Evolutionary conservation across 2,329 filamentous ascomycete genomes (phyloP), one percentile per base, ranked within the genome.

Genomic region (Hymenoscyphus infarciens): DNA sequence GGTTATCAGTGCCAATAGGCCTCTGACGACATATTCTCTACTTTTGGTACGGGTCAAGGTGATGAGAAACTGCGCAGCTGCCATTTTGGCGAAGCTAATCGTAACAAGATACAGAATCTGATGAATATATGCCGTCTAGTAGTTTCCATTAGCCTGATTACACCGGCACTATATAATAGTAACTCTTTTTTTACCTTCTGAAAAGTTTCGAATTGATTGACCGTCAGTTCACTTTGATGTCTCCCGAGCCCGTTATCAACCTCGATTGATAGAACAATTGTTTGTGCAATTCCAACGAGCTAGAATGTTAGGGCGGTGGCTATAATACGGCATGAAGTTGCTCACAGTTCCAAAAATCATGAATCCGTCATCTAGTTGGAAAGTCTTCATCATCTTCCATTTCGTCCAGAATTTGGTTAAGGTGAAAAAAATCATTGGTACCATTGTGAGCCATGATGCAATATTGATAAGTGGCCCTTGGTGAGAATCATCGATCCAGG

Each of bases 391-490:
- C 27, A 56, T 56, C 15, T 56, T 56, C 33, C 61, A 52, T 29
- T 52, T 10, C 13, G 39, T 63, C 19, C 33, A 63, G 3, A 57
- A 31, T 49, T 63, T 63, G 3, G 58, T 53, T 15, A 31, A 8
- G 1, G 33, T 42, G 16, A 57, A 25, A 15, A 63, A 22, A 6
- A 60, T n/a, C 61, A 61, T 61, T 13, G 58, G 53, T n/a, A 57
- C 52, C 15, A 63, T 15, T 6, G 56, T 56, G 38, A 61, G 55
- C 61, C 57, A 63, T 53, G 49, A 56, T 22, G 52, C 53, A 19
- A 63, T 27, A 39, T 60, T 61, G 11, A 57, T 15, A 13, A 60
- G 49, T 10, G 61, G 57, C 1, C 61, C 61, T 29, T 39, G 19
- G 35, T 62, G 57, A 31, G 56, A 33, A n/a, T 60, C 57, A 3